These are phyloP conservation scores for Linnemannia exigua DNA, from an alignment of 192 early-diverging fungal species.

Conservation along the genomic window DNA sequence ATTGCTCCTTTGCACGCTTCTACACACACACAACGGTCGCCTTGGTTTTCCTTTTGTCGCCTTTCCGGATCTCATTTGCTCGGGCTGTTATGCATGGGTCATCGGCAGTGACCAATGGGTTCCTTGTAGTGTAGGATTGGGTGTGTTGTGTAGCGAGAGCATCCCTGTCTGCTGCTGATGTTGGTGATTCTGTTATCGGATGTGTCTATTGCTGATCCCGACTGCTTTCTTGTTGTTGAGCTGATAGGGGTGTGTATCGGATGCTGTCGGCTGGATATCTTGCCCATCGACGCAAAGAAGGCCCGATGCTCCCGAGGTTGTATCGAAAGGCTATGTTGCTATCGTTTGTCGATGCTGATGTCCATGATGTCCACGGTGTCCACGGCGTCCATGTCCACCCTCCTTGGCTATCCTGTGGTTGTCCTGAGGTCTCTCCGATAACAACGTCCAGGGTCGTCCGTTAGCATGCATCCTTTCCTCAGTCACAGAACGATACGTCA, in stretches of 20 bases:
- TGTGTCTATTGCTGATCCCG: neutral
- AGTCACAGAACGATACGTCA: neutral
- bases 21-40: neutral
- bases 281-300: neutral
- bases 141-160: too few species aligned
- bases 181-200: too few species aligned
- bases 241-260: neutral
- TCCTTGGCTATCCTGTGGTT: neutral
- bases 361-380: neutral
- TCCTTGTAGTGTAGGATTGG: neutral
- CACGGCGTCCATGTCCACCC: too few species aligned
- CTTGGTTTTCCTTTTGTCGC: slow-evolving; percentile 3
- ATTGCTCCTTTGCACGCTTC: neutral
- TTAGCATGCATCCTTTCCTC: neutral
- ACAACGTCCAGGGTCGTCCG: neutral
- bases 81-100: neutral
- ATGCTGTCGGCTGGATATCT: neutral
- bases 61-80: neutral
- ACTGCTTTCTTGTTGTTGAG: neutral
- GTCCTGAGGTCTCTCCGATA: neutral
- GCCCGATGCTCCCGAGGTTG: neutral
- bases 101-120: neutral
- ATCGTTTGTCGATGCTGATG: neutral
- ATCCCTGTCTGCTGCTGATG: neutral
- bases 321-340: neutral